These are phyloP conservation scores for Protea cynaroides DNA, from an alignment of 164 flowering plant species.

Conservation along the genomic window DNA sequence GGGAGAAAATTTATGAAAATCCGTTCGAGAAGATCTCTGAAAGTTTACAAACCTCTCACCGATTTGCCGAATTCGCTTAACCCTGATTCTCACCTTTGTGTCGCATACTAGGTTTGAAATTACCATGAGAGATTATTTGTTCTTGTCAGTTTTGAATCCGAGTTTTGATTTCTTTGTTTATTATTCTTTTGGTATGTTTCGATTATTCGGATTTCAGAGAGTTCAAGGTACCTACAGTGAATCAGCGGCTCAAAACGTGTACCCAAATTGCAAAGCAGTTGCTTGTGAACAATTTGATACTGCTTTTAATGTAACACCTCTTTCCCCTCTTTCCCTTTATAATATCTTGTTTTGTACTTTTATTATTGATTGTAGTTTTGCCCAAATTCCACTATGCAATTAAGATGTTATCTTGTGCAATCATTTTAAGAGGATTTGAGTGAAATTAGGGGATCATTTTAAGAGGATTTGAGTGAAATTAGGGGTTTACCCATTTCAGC, in stretches of 20 bases:
- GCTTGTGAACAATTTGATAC: slow-evolving; percentile 90
- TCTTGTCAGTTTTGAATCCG: neutral
- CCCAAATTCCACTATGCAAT: too few relatives aligned
- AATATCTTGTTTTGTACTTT: too few relatives aligned
- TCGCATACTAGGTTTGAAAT: slow-evolving; percentile 67
- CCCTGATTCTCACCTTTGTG: slow-evolving; percentile 56
- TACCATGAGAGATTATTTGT: neutral
- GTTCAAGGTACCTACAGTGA: slow-evolving; percentile 92
- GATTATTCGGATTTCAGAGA: too few relatives aligned
- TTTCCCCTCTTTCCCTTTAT: too few relatives aligned
- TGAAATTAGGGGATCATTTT: too few relatives aligned
- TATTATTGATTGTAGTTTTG: too few relatives aligned
- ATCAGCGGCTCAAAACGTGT: slow-evolving; percentile 86
- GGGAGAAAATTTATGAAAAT: too few relatives aligned
- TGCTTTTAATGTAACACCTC: slow-evolving; percentile 55
- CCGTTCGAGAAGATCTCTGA: too few relatives aligned
- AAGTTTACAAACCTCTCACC: slow-evolving; percentile 11
- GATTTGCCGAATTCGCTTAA: slow-evolving; percentile 26
- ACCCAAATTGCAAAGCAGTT: slow-evolving; percentile 87
- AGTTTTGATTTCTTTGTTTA: neutral
- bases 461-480: too few relatives aligned
- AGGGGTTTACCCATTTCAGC: too few relatives aligned
- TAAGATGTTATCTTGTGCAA: too few relatives aligned
- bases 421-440: too few relatives aligned
- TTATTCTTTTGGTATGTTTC: neutral